Percentiles rank a stretch among this genome's conserved stretches.
phyloP scores from a whole-genome alignment of 768 basidiomycete genomes.

The Tephrocybe sp. region DNA sequence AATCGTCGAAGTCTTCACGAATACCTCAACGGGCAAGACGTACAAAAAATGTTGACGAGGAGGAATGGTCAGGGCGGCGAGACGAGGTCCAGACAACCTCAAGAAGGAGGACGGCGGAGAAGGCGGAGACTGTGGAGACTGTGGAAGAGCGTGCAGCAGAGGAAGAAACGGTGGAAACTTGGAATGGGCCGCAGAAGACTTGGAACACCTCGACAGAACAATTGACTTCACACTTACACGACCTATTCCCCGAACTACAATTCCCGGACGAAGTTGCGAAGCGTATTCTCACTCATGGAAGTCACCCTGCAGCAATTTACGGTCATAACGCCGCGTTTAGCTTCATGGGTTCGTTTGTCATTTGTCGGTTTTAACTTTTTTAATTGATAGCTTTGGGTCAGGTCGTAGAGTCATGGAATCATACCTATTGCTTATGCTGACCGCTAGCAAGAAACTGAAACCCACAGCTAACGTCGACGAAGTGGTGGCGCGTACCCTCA shows the following conservation, averaged over 20 bases:
- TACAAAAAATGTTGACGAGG: slow-evolving; percentile 10
- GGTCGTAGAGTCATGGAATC: slow-evolving; percentile 77
- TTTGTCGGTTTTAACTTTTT: not conserved
- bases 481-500: slow-evolving; percentile 55
- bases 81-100: not conserved
- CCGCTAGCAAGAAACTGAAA: slow-evolving; percentile 45
- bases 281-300: slow-evolving; percentile 75
- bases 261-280: slow-evolving; percentile 71
- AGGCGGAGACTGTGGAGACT: not conserved
- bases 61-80: not conserved
- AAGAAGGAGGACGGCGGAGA: slow-evolving; percentile 4
- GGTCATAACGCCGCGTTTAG: slow-evolving; percentile 73
- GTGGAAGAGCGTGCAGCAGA: slow-evolving; percentile 3
- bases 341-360: slow-evolving; percentile 60
- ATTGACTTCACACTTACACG: slow-evolving; percentile 55
- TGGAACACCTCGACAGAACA: slow-evolving; percentile 20
- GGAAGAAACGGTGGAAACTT: slow-evolving; percentile 10
- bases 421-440: slow-evolving; percentile 71
- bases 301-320: slow-evolving; percentile 61
- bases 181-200: slow-evolving; percentile 12
- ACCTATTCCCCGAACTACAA: slow-evolving; percentile 60
- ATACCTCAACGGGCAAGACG: slow-evolving; percentile 9
- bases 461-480: slow-evolving; percentile 55
- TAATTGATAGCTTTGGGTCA: slow-evolving; percentile 22
- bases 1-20: slow-evolving; percentile 14